phyloP scores from a whole-genome alignment of 2,329 filamentous ascomycete genomes.

The Botrytis deweyae region DNA sequence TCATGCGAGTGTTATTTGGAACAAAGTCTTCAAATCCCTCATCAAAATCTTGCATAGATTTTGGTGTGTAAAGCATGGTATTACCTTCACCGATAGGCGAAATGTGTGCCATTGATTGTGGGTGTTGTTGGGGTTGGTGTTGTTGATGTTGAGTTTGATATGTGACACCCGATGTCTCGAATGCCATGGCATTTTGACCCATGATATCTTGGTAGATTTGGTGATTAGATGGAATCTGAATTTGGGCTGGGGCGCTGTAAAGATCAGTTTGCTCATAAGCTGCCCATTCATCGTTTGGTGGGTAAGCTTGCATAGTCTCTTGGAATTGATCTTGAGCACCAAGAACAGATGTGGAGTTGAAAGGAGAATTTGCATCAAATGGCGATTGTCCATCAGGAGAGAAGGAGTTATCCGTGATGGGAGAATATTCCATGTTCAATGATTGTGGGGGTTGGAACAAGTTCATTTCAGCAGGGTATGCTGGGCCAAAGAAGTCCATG shows the following conservation, averaged over 20 bases:
- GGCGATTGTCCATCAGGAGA: conserved; percentile 35
- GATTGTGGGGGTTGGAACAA: conserved; percentile 31
- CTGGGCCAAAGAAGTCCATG: conserved; percentile 17
- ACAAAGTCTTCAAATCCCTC: conserved; percentile 44
- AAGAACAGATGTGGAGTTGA: conserved; percentile 24
- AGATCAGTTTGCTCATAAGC: conserved; percentile 59
- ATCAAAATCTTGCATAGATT: conserved; percentile 60
- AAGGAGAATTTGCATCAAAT: conserved; percentile 43
- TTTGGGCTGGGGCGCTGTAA: conserved; percentile 57
- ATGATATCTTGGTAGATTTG: conserved; percentile 44
- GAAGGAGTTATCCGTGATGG: conserved; percentile 34
- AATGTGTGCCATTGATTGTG: conserved; percentile 52
- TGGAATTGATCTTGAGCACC: conserved; percentile 51
- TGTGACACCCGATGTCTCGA: conserved; percentile 37
- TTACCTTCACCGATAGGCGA: conserved; percentile 69
- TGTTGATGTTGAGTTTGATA: conserved; percentile 20
- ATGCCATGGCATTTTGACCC: conserved; percentile 29
- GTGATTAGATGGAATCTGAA: conserved; percentile 49
- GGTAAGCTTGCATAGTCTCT: conserved; percentile 56
- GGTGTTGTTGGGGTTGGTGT: neutral
- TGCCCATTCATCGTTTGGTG: conserved; percentile 53
- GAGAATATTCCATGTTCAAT: conserved; percentile 35
- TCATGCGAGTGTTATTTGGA: conserved; percentile 28
- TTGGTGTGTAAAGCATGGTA: conserved; percentile 67
- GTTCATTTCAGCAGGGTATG: conserved; percentile 29